Evolutionary conservation across 192 early-diverging fungal species (phyloP).

Genomic region (Backusella psychrophila): DNA sequence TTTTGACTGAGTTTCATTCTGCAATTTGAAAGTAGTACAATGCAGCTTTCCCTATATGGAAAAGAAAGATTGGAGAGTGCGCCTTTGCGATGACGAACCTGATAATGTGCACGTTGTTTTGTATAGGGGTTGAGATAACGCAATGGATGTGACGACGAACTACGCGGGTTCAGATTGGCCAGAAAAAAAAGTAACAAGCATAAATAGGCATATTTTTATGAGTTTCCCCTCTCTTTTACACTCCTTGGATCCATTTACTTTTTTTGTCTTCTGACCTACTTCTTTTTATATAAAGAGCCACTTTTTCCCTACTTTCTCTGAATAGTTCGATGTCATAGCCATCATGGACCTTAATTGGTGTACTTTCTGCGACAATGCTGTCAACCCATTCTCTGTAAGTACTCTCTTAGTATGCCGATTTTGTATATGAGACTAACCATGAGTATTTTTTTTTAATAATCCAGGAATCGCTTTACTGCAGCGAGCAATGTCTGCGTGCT

Average conservation of each 20-base stretch:
- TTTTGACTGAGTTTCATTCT: conserved; percentile 4
- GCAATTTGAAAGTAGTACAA: neutral
- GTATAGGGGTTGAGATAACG: conserved; percentile 2
- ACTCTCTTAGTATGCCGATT: neutral
- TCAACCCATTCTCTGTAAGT: conserved; percentile 32
- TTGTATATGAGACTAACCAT: conserved; percentile 7
- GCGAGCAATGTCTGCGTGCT: conserved; percentile 31
- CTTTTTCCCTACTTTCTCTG: neutral
- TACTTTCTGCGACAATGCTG: conserved; percentile 32
- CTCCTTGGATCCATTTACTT: neutral
- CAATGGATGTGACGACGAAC: conserved; percentile 1
- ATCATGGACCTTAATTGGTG: conserved; percentile 40
- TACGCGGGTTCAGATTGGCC: neutral
- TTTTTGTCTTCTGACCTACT: neutral
- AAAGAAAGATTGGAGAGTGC: conserved; percentile 4
- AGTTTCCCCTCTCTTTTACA: neutral
- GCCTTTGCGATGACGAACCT: neutral
- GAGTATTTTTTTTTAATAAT: neutral
- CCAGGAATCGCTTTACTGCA: conserved; percentile 38
- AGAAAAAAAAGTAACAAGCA: neutral
- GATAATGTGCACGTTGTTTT: conserved; percentile 1
- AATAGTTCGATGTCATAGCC: neutral
- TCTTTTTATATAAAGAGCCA: neutral
- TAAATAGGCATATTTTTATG: neutral
- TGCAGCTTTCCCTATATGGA: neutral